Percentiles rank a stretch among this genome's conserved stretches.
Evolutionary conservation across 2,329 filamentous ascomycete species (phyloP).

Genomic region (Talaromyces sp.): DNA sequence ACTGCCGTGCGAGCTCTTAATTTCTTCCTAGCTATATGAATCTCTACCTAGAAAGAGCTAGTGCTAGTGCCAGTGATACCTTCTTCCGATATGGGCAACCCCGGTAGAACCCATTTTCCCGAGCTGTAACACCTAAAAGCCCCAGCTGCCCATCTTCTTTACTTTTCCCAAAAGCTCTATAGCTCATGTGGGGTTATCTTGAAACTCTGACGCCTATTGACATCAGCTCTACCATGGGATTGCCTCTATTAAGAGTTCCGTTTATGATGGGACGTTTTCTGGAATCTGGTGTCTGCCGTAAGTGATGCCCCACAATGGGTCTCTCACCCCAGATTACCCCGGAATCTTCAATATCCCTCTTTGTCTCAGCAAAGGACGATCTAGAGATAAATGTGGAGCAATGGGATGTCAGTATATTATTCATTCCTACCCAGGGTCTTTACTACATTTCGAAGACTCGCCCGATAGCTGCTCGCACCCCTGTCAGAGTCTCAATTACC

Average conservation of each 20-base stretch:
- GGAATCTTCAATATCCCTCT: neutral
- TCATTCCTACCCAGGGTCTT: neutral
- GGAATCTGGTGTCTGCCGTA: neutral
- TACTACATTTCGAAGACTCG: neutral
- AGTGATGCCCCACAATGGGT: neutral
- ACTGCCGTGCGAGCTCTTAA: neutral
- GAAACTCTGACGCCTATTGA: neutral
- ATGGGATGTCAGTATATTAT: neutral
- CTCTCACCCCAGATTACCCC: neutral
- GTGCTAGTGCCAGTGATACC: neutral
- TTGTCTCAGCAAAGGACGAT: neutral
- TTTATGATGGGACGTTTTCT: neutral
- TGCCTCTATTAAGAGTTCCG: neutral
- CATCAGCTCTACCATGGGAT: neutral
- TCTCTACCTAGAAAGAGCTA: neutral
- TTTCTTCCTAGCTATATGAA: neutral
- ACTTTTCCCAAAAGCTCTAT: neutral
- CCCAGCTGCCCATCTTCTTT: neutral
- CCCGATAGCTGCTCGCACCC: neutral
- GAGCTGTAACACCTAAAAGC: neutral
- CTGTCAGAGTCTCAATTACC: neutral
- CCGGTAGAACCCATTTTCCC: neutral
- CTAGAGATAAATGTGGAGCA: neutral
- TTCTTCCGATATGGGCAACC: neutral
- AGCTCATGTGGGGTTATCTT: neutral